Evolutionary conservation across 768 basidiomycete genomes (phyloP).

Genomic region (Sutorius australiensis): DNA sequence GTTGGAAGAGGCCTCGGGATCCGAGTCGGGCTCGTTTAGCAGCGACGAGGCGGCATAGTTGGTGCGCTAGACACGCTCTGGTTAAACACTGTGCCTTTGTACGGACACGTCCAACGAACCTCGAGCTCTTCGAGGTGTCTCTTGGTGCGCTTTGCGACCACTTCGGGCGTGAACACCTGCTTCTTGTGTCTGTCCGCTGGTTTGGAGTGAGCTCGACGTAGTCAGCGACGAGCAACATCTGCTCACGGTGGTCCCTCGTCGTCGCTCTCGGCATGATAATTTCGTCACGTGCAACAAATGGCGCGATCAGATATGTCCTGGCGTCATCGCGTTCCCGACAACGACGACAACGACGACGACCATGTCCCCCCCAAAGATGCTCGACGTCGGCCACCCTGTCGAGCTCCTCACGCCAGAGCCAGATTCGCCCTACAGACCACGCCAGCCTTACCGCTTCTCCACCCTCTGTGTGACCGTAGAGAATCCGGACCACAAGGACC

Average conservation of each 20-base stretch:
- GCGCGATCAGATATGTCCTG: slow-evolving; percentile 6
- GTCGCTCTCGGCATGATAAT: slow-evolving; percentile 20
- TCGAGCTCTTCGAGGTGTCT: slow-evolving; percentile 84
- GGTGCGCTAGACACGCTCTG: slow-evolving; percentile 50
- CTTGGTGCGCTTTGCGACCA: slow-evolving; percentile 71
- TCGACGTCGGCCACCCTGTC: slow-evolving; percentile 26
- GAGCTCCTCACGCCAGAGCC: slow-evolving; percentile 80
- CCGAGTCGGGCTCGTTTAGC: slow-evolving; percentile 31
- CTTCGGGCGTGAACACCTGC: slow-evolving; percentile 52
- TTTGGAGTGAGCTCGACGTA: slow-evolving; percentile 8
- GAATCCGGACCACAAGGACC: slow-evolving; percentile 89
- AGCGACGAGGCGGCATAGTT: slow-evolving; percentile 60
- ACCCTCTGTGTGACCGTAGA: slow-evolving; percentile 90
- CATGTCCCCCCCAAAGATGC: slow-evolving; percentile 7
- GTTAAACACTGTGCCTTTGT: neutral
- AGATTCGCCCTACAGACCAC: slow-evolving; percentile 63
- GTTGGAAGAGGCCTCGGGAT: slow-evolving; percentile 21
- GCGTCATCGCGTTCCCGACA: neutral
- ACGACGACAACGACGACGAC: slow-evolving; percentile 2
- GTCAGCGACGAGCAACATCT: neutral
- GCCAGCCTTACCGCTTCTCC: slow-evolving; percentile 84
- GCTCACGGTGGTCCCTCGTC: slow-evolving; percentile 34
- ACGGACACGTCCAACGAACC: slow-evolving; percentile 35
- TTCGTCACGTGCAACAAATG: slow-evolving; percentile 22
- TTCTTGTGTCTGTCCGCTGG: slow-evolving; percentile 45